A percentile compares a stretch with the other conserved stretches of the same genome.
These are phyloP conservation scores for Chenopodium suecicum DNA, from an alignment of 148 eudicot genomes.

Conservation along the genomic window DNA sequence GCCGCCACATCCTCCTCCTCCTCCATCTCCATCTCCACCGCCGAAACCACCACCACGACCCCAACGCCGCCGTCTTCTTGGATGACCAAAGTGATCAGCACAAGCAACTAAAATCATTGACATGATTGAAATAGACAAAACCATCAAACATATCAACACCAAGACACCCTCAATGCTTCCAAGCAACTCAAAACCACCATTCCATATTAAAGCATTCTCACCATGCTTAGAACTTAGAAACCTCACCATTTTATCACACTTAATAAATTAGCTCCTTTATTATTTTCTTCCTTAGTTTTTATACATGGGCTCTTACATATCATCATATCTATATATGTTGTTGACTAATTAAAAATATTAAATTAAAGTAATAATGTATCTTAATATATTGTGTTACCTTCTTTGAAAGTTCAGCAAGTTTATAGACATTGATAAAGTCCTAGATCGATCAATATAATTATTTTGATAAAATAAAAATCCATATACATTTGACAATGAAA, in stretches of 20 bases:
- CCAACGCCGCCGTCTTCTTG: neutral
- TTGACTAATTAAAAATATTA: neutral
- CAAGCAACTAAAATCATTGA: neutral
- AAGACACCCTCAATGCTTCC: constrained; percentile 1
- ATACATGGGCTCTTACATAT: neutral
- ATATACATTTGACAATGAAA: neutral
- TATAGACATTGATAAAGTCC: too few species aligned
- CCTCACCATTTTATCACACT: neutral
- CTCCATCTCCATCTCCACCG: constrained; percentile 1
- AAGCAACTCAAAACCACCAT: neutral
- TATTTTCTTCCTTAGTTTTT: too few species aligned
- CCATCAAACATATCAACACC: constrained; percentile 5
- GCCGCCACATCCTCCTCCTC: neutral
- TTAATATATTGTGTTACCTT: neutral
- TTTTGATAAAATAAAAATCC: neutral
- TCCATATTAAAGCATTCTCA: neutral
- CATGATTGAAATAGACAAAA: constrained; percentile 3
- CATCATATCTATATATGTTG: neutral
- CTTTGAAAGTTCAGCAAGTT: neutral
- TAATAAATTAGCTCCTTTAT: too few species aligned
- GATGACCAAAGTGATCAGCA: neutral
- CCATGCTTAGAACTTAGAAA: neutral
- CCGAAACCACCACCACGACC: neutral
- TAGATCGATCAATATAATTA: too few species aligned
- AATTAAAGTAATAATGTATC: neutral